phyloP scores from a whole-genome alignment of 2,329 filamentous ascomycete species.

The Graphilbum fragrans region DNA sequence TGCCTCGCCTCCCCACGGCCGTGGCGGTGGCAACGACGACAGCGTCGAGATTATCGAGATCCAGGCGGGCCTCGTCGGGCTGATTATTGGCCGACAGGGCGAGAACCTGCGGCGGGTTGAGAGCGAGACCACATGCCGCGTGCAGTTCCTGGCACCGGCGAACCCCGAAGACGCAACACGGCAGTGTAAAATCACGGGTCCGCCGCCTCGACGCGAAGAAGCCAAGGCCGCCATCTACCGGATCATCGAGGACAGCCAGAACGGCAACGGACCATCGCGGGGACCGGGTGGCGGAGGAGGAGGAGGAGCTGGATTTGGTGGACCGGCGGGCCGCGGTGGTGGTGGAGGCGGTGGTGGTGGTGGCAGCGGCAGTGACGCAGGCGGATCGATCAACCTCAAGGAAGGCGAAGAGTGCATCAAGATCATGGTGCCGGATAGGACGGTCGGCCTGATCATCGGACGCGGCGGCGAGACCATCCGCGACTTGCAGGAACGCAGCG shows the following conservation, averaged over 20 bases:
- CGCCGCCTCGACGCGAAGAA: constrained; percentile 56
- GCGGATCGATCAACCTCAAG: constrained; percentile 38
- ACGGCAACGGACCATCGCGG: constrained; percentile 35
- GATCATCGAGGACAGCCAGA: constrained; percentile 78
- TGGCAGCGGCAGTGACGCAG: constrained; percentile 18
- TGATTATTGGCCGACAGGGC: constrained; percentile 83
- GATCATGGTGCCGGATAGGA: constrained; percentile 91
- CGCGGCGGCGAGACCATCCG: constrained; percentile 86
- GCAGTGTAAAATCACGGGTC: constrained; percentile 77
- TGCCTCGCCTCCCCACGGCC: constrained; percentile 2
- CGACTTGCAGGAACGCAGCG: constrained; percentile 80
- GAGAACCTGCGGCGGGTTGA: constrained; percentile 84
- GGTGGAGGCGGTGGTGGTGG: constrained; percentile 21
- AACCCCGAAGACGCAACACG: constrained; percentile 61
- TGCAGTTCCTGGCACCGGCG: constrained; percentile 74
- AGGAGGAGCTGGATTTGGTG: constrained; percentile 18
- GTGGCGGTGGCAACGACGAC: constrained; percentile 35
- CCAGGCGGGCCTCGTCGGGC: constrained; percentile 73
- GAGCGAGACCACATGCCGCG: constrained; percentile 66
- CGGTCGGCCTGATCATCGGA: constrained; percentile 87
- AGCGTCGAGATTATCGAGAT: constrained; percentile 75
- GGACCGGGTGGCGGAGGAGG: constrained; percentile 23
- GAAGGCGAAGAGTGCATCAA: constrained; percentile 79
- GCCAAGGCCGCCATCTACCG: constrained; percentile 75
- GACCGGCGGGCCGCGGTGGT: no score